phyloP scores from a whole-genome alignment of 371 early-diverging fungal species.

The Rhizomucor pusillus region DNA sequence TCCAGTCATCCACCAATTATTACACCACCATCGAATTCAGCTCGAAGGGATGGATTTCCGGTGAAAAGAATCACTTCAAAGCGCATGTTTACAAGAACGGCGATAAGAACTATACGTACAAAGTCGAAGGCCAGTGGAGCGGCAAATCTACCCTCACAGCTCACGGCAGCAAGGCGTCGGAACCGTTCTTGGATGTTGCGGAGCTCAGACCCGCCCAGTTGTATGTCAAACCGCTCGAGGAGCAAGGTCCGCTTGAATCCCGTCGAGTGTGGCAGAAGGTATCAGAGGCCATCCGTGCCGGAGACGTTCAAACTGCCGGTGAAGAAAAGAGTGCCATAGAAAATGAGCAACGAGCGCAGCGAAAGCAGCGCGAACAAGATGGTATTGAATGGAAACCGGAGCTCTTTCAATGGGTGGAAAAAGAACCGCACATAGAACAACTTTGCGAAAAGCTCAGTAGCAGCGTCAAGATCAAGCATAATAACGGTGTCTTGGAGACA shows the following conservation, averaged over 20 bases:
- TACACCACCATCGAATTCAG: constrained; percentile 65
- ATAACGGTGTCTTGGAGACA: not conserved
- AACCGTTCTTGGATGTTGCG: constrained; percentile 57
- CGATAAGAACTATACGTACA: constrained; percentile 47
- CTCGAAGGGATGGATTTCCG: constrained; percentile 74
- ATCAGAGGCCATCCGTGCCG: constrained; percentile 59
- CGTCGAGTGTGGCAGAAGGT: constrained; percentile 69
- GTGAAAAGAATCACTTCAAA: constrained; percentile 72
- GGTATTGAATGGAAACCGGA: constrained; percentile 56
- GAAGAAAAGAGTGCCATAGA: constrained; percentile 67
- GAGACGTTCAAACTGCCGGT: constrained; percentile 62
- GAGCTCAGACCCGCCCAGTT: constrained; percentile 25
- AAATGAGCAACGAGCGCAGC: constrained; percentile 62
- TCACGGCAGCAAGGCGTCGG: constrained; percentile 37
- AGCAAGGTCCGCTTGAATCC: constrained; percentile 61
- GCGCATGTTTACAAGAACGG: constrained; percentile 34
- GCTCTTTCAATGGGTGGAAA: constrained; percentile 50
- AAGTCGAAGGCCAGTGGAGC: constrained; percentile 65
- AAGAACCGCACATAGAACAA: constrained; percentile 29
- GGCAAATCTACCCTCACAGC: constrained; percentile 48
- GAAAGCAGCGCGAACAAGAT: constrained; percentile 53
- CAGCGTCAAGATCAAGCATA: not conserved
- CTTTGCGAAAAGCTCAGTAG: not conserved
- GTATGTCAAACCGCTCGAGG: constrained; percentile 16
- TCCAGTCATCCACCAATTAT: constrained; percentile 47